phyloP scores from a whole-genome alignment of 164 flowering plant species.

The Chimonanthus salicifolius region DNA sequence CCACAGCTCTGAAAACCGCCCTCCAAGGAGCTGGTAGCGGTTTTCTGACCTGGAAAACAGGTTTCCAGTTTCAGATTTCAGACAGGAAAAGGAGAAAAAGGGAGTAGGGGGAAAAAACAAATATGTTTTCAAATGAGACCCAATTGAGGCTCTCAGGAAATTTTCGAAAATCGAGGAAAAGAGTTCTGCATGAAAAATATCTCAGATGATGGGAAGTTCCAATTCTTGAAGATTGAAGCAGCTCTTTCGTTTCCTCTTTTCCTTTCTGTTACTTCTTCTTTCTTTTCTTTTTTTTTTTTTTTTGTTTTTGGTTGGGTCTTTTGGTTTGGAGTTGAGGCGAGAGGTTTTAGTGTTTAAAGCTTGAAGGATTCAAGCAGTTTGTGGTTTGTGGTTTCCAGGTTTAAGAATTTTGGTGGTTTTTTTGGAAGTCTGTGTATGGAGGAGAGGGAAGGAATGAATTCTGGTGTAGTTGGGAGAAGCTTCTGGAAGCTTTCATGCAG shows the following conservation, averaged over 20 bases:
- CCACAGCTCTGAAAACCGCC: slow-evolving; percentile 4
- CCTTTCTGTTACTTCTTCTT: neutral
- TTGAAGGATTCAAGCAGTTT: no score
- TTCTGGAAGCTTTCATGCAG: slow-evolving; percentile 70
- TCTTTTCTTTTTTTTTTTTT: neutral
- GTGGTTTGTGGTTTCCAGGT: neutral
- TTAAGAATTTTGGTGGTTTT: neutral
- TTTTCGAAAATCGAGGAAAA: neutral
- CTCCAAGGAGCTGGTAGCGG: slow-evolving; percentile 14
- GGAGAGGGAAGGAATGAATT: slow-evolving; percentile 41
- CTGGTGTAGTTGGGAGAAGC: slow-evolving; percentile 78
- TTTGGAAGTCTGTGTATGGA: slow-evolving; percentile 39
- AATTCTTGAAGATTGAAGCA: slow-evolving; percentile 7
- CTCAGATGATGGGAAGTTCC: slow-evolving; percentile 10
- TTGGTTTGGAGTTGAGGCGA: neutral
- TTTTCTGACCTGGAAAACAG: slow-evolving; percentile 6
- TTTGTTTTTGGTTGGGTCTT: neutral
- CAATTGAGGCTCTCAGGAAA: neutral
- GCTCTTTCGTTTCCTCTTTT: neutral
- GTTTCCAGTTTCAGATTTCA: neutral
- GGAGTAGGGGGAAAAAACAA: no score
- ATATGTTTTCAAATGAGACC: neutral
- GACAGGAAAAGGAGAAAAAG: neutral
- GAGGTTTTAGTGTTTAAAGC: neutral
- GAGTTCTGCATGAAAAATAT: neutral